A percentile compares a stretch with the other conserved stretches of the same genome.
phyloP scores from a whole-genome alignment of 495 filamentous ascomycete species.

The Aspergillus affinis region DNA sequence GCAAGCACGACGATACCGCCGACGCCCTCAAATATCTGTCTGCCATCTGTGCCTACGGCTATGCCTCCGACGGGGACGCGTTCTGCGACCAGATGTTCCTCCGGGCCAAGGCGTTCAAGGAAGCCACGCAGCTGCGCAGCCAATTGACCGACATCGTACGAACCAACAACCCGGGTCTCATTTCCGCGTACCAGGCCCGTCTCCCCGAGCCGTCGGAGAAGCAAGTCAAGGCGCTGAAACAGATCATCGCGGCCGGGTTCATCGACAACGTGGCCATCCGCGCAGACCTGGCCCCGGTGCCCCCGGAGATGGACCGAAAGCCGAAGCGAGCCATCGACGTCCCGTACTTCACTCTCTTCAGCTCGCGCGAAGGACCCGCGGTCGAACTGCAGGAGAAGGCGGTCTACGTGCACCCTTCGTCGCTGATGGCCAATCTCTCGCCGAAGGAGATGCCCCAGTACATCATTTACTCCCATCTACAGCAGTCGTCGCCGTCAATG shows the following conservation, averaged over 20 bases:
- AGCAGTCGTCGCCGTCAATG: constrained; percentile 57
- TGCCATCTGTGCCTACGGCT: constrained; percentile 78
- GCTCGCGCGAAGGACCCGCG: constrained; percentile 54
- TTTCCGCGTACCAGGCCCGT: constrained; percentile 56
- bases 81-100: constrained; percentile 86
- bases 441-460: constrained; percentile 77
- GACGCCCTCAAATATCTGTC: constrained; percentile 92
- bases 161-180: constrained; percentile 67
- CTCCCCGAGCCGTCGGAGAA: constrained; percentile 69
- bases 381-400: constrained; percentile 52
- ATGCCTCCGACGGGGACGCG: constrained; percentile 62
- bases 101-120: constrained; percentile 78
- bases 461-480: constrained; percentile 82
- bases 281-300: constrained; percentile 75
- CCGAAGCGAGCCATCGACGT: constrained; percentile 83
- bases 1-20: constrained; percentile 74
- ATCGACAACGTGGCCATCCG: constrained; percentile 95
- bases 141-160: constrained; percentile 81
- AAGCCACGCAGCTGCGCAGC: constrained; percentile 75
- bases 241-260: constrained; percentile 90
- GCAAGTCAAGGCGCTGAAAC: constrained; percentile 79
- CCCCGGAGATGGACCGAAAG: constrained; percentile 67
- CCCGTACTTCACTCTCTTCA: constrained; percentile 84
- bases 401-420: constrained; percentile 87
- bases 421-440: constrained; percentile 69